Percentiles rank a stretch among this genome's conserved stretches.
phyloP scores from a whole-genome alignment of 192 early-diverging fungal genomes.

The Cladochytrium replicatum region DNA sequence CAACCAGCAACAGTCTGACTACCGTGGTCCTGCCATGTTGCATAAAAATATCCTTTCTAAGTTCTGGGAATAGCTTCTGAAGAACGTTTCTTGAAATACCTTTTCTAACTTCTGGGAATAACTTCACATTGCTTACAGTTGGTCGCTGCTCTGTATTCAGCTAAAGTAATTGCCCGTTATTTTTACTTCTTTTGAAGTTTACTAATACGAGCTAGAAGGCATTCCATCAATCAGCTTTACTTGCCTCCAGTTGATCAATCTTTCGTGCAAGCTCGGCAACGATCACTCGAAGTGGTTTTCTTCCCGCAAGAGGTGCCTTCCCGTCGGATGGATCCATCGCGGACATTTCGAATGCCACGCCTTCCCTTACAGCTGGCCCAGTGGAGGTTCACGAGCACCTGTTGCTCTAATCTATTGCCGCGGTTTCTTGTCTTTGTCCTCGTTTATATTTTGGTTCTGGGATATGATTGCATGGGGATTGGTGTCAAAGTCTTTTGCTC shows the following conservation, averaged over 20 bases:
- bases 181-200: neutral
- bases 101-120: slow-evolving; percentile 16
- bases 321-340: neutral
- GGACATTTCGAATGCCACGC: neutral
- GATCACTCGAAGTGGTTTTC: slow-evolving; percentile 43
- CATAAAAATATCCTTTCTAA: too few relatives aligned
- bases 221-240: slow-evolving; percentile 44
- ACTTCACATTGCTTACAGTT: neutral
- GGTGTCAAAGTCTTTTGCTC: slow-evolving; percentile 12
- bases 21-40: too few relatives aligned
- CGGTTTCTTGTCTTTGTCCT: slow-evolving; percentile 6
- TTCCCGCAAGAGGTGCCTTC: slow-evolving; percentile 17
- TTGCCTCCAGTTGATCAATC: slow-evolving; percentile 35
- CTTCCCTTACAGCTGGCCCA: slow-evolving; percentile 10
- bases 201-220: slow-evolving; percentile 36
- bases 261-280: slow-evolving; percentile 36
- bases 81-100: slow-evolving; percentile 13
- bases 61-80: slow-evolving; percentile 6
- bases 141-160: neutral
- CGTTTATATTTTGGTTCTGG: slow-evolving; percentile 8
- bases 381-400: neutral
- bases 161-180: neutral
- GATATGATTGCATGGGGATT: neutral
- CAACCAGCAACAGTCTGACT: too few relatives aligned
- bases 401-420: neutral